Conservation (phyloP, 192 early-diverging fungal genomes). For the Coemansia sp. region DNA sequence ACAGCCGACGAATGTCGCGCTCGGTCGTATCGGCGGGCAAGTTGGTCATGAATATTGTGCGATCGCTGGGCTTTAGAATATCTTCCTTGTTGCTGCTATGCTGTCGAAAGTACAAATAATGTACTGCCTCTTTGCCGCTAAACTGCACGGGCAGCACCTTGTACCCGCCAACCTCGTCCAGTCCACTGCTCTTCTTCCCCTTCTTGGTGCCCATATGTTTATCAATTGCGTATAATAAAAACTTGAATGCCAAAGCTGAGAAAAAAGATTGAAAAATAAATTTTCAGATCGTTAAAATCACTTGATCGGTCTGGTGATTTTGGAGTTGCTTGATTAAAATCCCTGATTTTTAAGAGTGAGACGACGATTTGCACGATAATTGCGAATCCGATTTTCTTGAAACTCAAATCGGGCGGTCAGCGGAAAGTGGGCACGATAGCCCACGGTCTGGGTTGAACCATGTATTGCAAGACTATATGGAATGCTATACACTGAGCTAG, state of each 20-base stretch:
- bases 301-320: too few species aligned
- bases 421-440: not conserved
- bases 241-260: not conserved
- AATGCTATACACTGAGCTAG: not conserved
- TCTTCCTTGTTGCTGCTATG: constrained; percentile 53
- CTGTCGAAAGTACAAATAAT: constrained; percentile 61
- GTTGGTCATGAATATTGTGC: constrained; percentile 69
- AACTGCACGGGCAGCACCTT: constrained; percentile 58
- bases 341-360: too few species aligned
- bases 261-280: not conserved
- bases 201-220: constrained; percentile 23
- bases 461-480: not conserved
- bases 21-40: constrained; percentile 70
- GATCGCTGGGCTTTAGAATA: constrained; percentile 56
- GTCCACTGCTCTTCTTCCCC: constrained; percentile 20
- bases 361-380: not conserved
- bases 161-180: constrained; percentile 58
- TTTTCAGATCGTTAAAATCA: too few species aligned
- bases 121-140: constrained; percentile 22
- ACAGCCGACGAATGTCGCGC: constrained; percentile 61
- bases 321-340: too few species aligned
- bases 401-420: not conserved
- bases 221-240: not conserved
- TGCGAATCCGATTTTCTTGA: constrained; percentile 5
- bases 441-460: not conserved